Conservation (phyloP, 805 yeast genomes). For the Cyberlindnera xishuangbannaensis region DNA sequence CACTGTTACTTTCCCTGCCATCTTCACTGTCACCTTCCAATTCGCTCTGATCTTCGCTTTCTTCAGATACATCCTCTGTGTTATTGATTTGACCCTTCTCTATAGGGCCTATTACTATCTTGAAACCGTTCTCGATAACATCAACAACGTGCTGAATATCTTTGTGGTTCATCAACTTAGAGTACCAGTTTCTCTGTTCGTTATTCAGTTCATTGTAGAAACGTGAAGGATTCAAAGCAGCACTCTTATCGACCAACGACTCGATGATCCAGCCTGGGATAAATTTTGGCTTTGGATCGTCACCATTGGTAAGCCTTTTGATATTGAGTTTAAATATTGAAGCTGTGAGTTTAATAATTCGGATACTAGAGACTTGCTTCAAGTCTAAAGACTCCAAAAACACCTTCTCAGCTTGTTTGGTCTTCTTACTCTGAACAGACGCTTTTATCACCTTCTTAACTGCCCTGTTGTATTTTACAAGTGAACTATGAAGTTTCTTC, state of each 20-base stretch:
- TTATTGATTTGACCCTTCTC: conserved; percentile 21
- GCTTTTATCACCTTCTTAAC: conserved; percentile 27
- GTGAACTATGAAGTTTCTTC: conserved; percentile 43
- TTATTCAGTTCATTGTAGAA: conserved; percentile 34
- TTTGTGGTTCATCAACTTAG: conserved; percentile 39
- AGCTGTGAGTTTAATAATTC: conserved; percentile 16
- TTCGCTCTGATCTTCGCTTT: no score
- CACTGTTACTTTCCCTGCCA: conserved; percentile 14
- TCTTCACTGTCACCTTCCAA: conserved; percentile 13
- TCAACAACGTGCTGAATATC: conserved; percentile 42
- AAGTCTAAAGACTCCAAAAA: conserved; percentile 22
- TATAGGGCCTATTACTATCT: conserved; percentile 28
- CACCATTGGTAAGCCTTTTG: conserved; percentile 8
- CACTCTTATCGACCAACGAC: conserved; percentile 26
- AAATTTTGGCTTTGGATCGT: conserved; percentile 9
- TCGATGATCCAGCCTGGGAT: conserved; percentile 22
- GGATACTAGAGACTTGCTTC: conserved; percentile 20
- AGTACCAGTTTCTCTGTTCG: conserved; percentile 26
- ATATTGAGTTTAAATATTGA: conserved; percentile 12
- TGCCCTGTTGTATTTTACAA: conserved; percentile 35
- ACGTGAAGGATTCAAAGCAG: conserved; percentile 38
- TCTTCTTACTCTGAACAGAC: conserved; percentile 9
- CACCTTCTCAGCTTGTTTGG: conserved; percentile 9
- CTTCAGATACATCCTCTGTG: no score
- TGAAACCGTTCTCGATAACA: conserved; percentile 34